Evolutionary conservation across 2,329 filamentous ascomycete species (phyloP), one percentile per base, ranked within the genome.

Genomic region (Botrytis cinerea): DNA sequence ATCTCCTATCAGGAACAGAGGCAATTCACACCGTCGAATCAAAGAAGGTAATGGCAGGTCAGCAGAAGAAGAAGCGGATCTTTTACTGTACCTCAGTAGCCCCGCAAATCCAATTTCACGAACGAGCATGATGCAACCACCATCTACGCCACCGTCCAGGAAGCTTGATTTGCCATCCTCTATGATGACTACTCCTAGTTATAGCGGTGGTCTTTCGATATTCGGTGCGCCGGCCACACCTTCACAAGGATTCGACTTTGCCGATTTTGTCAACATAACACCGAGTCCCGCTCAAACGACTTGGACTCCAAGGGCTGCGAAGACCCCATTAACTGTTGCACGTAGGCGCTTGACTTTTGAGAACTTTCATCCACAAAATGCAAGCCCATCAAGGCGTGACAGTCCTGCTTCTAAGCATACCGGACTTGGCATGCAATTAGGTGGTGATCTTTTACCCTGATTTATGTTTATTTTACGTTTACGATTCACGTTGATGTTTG

Each of bases 211-310:
- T 18, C 78, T 80, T 75, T 89, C 92, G 81, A 91, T 92, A 79
- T 92, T 92, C 81, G 88, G 90, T 35, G 84, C 83, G 79, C 89
- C 92, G 70, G 90, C 89, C 76, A 98, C 95, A 0, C 95, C 95
- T 0, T 91, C 91, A 25, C 92, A 95, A 80, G 84, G 83, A 66
- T 97, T 98, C 83, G 97, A 98, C 84, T 97, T 98, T 84, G 90
- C 94, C 70, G 96, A 99, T 81, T 99, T 97, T 83, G 92, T 98
- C 81, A 98, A 98, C 83, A 95, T 98, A 81, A 97, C 96, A 10
- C 96, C 96, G 0, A 97, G 94, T 80, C 96, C 96, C 32, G 96
- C 94, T 40, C 96, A 98, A 84, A 93, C 90, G 78, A 88, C 91
- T 16, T 98, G 94, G 93, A 81, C 79, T 40, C 80, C 80, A 25